phyloP scores from a whole-genome alignment of 192 early-diverging fungal genomes.

The Powellomyces hirtus region DNA sequence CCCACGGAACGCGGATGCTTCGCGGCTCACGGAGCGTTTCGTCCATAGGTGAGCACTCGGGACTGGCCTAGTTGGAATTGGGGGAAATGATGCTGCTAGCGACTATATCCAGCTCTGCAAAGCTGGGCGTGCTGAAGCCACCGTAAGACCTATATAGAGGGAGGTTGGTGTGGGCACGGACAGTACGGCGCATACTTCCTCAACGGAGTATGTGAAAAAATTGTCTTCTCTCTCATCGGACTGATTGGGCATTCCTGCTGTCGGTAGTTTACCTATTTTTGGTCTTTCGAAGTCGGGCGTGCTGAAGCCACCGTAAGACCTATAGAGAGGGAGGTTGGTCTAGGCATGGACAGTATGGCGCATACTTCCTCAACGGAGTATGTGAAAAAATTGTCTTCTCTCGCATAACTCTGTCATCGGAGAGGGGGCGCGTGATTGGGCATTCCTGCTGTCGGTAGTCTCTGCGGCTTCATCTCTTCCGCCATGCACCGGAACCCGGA shows the following conservation, averaged over 20 bases:
- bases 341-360: conserved; percentile 1
- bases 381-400: conserved; percentile 5
- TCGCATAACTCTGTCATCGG: conserved; percentile 1
- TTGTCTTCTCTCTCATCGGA: conserved; percentile 2
- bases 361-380: conserved; percentile 4
- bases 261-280: not conserved
- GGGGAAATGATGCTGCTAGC: not conserved
- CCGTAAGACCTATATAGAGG: not conserved
- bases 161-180: not conserved
- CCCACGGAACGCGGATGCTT: not conserved
- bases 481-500: not conserved
- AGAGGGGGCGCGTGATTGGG: conserved; percentile 4
- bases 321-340: not conserved
- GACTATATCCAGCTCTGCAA: conserved; percentile 1
- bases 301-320: not conserved
- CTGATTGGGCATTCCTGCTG: conserved; percentile 3
- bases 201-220: conserved; percentile 4
- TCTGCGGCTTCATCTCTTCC: not conserved
- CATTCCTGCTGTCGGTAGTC: conserved; percentile 1
- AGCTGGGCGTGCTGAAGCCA: conserved; percentile 1
- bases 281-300: conserved; percentile 5
- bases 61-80: not conserved
- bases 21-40: not conserved
- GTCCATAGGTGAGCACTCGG: not conserved
- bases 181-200: conserved; percentile 2